A percentile compares a stretch with the other conserved stretches of the same genome.
Conservation (phyloP, 495 filamentous ascomycete species). For the Aspergillus ostianus region DNA sequence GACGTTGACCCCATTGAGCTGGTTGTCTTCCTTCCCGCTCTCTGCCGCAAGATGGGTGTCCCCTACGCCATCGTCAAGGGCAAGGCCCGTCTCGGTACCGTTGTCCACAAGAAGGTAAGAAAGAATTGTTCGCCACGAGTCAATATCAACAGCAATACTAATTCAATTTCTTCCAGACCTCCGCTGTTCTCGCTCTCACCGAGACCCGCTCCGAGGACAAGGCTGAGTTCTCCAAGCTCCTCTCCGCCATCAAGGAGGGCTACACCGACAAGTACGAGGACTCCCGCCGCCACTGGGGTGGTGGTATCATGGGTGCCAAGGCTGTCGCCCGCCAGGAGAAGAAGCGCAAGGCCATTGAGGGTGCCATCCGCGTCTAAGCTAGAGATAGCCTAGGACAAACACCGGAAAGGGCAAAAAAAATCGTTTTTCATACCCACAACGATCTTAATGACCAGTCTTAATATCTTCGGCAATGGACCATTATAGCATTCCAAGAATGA, state of each 20-base stretch:
- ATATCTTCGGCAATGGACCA: slow-evolving; percentile 12
- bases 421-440: slow-evolving; percentile 7
- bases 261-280: slow-evolving; percentile 97
- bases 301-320: slow-evolving; percentile 99
- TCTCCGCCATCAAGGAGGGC: slow-evolving; percentile 95
- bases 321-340: slow-evolving; percentile 89
- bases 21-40: slow-evolving; percentile 96
- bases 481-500: slow-evolving; percentile 24
- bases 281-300: slow-evolving; percentile 92
- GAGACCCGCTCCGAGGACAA: slow-evolving; percentile 98
- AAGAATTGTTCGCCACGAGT: neutral
- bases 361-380: slow-evolving; percentile 89
- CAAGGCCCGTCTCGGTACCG: slow-evolving; percentile 97
- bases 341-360: slow-evolving; percentile 92
- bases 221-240: slow-evolving; percentile 92
- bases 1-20: slow-evolving; percentile 99
- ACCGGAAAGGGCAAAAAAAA: slow-evolving; percentile 10
- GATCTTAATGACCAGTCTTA: slow-evolving; percentile 20
- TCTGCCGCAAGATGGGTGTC: slow-evolving; percentile 99
- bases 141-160: neutral
- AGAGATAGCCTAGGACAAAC: neutral
- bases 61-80: slow-evolving; percentile 99
- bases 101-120: slow-evolving; percentile 97
- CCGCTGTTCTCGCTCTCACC: slow-evolving; percentile 91
- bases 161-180: slow-evolving; percentile 58